Evolutionary conservation across 202 grass and related monocot species (phyloP), one percentile per base, ranked within the genome.

Genomic region (Hordeum pubiflorum): DNA sequence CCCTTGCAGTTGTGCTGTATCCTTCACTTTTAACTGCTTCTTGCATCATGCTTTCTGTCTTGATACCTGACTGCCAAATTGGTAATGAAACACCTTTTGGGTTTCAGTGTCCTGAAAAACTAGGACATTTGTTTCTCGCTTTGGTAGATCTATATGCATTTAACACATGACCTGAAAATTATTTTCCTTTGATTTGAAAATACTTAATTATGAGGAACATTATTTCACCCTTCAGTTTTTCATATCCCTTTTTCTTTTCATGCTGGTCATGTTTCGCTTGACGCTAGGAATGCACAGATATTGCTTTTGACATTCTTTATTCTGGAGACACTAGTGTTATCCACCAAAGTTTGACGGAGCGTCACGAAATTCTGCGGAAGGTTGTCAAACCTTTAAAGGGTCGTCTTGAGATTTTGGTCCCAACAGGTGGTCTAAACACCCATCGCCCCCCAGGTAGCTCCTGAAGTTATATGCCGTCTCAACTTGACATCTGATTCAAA

Each of bases 271-370:
- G 73, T 86, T 89, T 71, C 83, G 12, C 91, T 89, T 92, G 88
- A 97, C 86, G 12, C 20, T 76, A 43, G 18, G 63, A 64, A 84
- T 87, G 58, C 69, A 60, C 59, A 97, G 94, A 97, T 85, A 82
- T 97, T 88, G 92, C 86, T 91, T 97, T 97, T 85, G 94, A 97
- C 76, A 90, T 97, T 89, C 90, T 97, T 63, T 97, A 97, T 92
- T 84, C 90, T 86, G 90, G 90, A 84, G 92, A 93, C 68, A 88
- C 92, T 57, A 97, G 94, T 91, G 79, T 94, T 82, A 92, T 97
- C 72, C 94, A 97, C 85, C 94, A 91, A 73, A 97, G 86, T 31
- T 89, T 97, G 75, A 86, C 31, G 37, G 94, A 97, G 69, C 86
- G 94, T 31, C 94, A 94, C 18, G 86, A 79, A 76, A 81, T 89